A percentile compares a stretch with the other conserved stretches of the same genome.
phyloP scores from a whole-genome alignment of 345 rosid species.

The Cochlearia excelsa region DNA sequence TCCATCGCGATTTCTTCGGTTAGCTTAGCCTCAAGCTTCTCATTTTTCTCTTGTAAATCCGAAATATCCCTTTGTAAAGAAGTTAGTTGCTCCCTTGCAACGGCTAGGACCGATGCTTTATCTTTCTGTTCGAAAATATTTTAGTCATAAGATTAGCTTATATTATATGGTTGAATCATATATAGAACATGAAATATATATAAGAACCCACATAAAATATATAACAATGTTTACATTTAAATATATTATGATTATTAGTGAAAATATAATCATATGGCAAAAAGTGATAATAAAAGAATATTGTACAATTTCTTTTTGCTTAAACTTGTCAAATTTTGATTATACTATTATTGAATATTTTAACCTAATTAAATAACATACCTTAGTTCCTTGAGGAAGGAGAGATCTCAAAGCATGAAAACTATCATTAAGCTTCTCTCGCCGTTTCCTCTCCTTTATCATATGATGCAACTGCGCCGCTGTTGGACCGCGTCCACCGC shows the following conservation, averaged over 20 bases:
- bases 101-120: conserved; percentile 61
- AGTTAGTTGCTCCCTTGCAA: conserved; percentile 53
- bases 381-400: conserved; percentile 87
- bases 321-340: too few relatives aligned
- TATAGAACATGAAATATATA: too few relatives aligned
- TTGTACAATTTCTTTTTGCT: too few relatives aligned
- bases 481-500: conserved; percentile 34
- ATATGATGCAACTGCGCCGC: conserved; percentile 72
- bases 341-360: too few relatives aligned
- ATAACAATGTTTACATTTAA: too few relatives aligned
- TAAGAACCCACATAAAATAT: too few relatives aligned
- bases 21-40: conserved; percentile 46
- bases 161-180: too few relatives aligned
- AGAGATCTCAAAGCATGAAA: conserved; percentile 63
- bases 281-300: too few relatives aligned
- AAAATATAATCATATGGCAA: too few relatives aligned
- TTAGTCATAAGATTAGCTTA: neutral
- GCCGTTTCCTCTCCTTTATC: conserved; percentile 85
- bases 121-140: conserved; percentile 47
- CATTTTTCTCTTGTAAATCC: conserved; percentile 46
- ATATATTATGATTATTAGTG: too few relatives aligned
- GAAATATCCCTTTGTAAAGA: conserved; percentile 51
- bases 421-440: conserved; percentile 88
- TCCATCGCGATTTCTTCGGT: conserved; percentile 28
- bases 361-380: conserved; percentile 6